Percentiles rank a stretch among this genome's conserved stretches.
Conservation (phyloP, 108 stramenopile genomes). For the Nitzschia putrida region DNA sequence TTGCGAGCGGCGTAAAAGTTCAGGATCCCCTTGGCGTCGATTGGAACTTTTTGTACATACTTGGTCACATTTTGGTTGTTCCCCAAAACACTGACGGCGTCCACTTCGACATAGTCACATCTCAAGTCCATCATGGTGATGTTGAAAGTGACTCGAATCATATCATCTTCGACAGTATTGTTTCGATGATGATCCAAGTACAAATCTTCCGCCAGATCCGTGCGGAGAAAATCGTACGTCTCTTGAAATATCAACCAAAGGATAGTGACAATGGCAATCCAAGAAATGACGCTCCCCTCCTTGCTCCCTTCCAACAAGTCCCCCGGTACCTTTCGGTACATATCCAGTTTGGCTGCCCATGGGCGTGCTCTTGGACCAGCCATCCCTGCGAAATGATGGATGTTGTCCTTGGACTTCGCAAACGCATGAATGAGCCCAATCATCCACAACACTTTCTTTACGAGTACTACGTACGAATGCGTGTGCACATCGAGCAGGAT, state of each 20-base stretch:
- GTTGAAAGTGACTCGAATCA: constrained; percentile 83
- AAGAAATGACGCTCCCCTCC: constrained; percentile 69
- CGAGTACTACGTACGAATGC: too few species aligned
- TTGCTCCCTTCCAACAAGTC: constrained; percentile 77
- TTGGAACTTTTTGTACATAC: constrained; percentile 85
- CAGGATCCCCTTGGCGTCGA: constrained; percentile 81
- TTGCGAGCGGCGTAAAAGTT: constrained; percentile 69
- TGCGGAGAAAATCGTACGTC: constrained; percentile 78
- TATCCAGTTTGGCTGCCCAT: constrained; percentile 65
- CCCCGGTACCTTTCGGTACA: constrained; percentile 83
- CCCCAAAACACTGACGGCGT: constrained; percentile 78
- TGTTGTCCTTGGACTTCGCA: too few species aligned
- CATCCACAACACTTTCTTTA: too few species aligned
- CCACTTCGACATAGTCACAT: constrained; percentile 84
- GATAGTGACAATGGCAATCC: constrained; percentile 64
- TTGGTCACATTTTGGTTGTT: constrained; percentile 92
- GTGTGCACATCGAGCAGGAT: too few species aligned
- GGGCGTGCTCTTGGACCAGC: constrained; percentile 12
- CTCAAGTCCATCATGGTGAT: constrained; percentile 89
- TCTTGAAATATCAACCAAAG: constrained; percentile 80
- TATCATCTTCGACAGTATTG: constrained; percentile 30
- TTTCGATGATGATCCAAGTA: constrained; percentile 19
- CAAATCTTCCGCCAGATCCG: constrained; percentile 38
- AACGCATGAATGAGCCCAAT: too few species aligned
- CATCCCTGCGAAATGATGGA: neutral